Percentiles rank a stretch among this genome's conserved stretches.
Conservation (phyloP, 2,329 filamentous ascomycete genomes). For the Hansfordia pulvinata region DNA sequence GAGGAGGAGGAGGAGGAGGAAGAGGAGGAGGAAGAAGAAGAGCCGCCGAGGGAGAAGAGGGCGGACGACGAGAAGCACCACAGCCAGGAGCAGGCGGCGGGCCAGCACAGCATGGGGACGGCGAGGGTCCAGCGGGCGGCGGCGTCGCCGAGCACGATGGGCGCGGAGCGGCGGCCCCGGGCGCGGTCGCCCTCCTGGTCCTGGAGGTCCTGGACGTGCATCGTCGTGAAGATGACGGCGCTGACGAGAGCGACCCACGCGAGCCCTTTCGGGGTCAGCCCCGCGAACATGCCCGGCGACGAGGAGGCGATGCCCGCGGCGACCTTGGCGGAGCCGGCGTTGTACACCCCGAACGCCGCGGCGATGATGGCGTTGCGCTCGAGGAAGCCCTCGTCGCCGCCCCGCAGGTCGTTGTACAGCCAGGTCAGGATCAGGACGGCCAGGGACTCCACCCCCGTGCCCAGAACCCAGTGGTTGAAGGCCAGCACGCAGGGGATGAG, state of each 20-base stretch:
- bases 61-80: too few species aligned
- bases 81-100: conserved; percentile 7
- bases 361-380: conserved; percentile 14
- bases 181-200: conserved; percentile 18
- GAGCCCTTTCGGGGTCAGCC: conserved; percentile 3
- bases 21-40: too few species aligned
- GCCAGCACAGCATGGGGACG: conserved; percentile 10
- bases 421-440: conserved; percentile 5
- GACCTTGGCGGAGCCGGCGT: conserved; percentile 9
- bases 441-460: not conserved
- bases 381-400: conserved; percentile 10
- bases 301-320: conserved; percentile 6
- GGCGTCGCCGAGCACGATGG: conserved; percentile 14
- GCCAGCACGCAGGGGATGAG: not conserved
- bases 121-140: conserved; percentile 11
- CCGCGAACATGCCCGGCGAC: conserved; percentile 3
- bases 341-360: conserved; percentile 10
- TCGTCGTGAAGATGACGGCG: conserved; percentile 18
- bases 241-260: conserved; percentile 17
- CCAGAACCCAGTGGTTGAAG: not conserved
- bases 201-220: conserved; percentile 23
- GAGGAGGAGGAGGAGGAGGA: too few species aligned
- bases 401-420: conserved; percentile 12
- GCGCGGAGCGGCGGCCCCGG: conserved; percentile 12
- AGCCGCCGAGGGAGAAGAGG: too few species aligned